Evolutionary conservation across 306 rosid genomes (phyloP).

Genomic region (Comarum palustre): DNA sequence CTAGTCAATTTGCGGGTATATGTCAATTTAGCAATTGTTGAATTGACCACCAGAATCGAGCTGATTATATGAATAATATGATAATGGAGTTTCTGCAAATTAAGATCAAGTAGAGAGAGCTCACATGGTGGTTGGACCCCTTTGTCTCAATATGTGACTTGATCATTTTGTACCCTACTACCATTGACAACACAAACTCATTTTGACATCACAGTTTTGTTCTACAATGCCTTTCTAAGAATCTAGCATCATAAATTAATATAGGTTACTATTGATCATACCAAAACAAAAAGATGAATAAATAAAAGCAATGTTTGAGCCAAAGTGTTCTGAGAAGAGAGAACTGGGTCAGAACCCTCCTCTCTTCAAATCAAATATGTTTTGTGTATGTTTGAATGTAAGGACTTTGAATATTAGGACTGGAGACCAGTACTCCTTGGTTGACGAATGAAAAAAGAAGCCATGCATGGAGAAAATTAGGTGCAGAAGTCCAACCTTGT

Average conservation of each 20-base stretch:
- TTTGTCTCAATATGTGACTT: constrained; percentile 13
- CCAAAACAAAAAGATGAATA: background rate
- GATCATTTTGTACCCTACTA: constrained; percentile 3
- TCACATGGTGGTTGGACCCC: constrained; percentile 23
- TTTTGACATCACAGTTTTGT: constrained; percentile 20
- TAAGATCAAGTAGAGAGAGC: background rate
- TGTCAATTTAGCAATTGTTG: background rate
- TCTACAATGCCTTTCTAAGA: constrained; percentile 6
- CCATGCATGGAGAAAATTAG: background rate
- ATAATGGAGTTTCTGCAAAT: constrained; percentile 10
- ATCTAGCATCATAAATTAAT: background rate
- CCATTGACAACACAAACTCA: constrained; percentile 9
- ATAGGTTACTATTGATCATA: constrained; percentile 5
- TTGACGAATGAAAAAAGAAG: background rate
- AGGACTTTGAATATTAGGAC: background rate
- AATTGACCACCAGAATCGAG: constrained; percentile 1
- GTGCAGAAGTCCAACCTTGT: background rate
- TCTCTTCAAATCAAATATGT: background rate
- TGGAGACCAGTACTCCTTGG: background rate
- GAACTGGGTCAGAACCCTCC: background rate
- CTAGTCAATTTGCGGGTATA: background rate
- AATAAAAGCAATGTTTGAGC: background rate
- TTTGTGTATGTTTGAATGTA: background rate
- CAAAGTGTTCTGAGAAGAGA: background rate
- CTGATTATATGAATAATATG: background rate